Base-by-base conservation (phyloP, 2,329 filamentous ascomycete genomes). In the Pyrenochaeta sp. region DNA sequence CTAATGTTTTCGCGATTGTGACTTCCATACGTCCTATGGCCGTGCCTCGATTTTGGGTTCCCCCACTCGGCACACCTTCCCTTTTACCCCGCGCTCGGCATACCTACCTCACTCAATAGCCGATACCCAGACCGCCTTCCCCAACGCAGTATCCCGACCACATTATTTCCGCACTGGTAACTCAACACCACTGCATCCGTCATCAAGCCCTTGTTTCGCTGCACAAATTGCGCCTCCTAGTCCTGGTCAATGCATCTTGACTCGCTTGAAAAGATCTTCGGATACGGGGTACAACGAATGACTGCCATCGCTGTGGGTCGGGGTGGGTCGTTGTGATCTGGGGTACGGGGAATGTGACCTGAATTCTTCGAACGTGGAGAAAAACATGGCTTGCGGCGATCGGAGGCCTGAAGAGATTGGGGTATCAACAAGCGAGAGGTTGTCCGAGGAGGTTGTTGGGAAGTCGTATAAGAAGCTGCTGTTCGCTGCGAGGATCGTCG, bases 21-120 rank as follows among this genome's bases (percentile, higher is more conserved):
- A 30, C 28, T 30, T 30, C 28, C 28, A 30, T 30, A 9, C 28
- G 9, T 30, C 28, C 28, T 5, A 5, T 30, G 28, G 9, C 28
- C 28, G 28, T 30, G 9, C 28, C 28, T 45, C 43, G 9, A 30
- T 9, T 30, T 30, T 9, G 28, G 28, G 5, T 30, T 43, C 61
- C 52, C 58, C 52, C 58, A 56, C 55, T 56, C 61, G 61, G 55
- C 50, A 27, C 36, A 52, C 43, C 19, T 59, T 43, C 61, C 44
- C 24, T 43, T 15, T 55, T 54, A 60, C 56, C 62, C 57, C 62
- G 56, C 59, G 15, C 52, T 54, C 57, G 62, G 36, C 37, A 52
- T 34, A 56, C 56, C 46, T 63, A 56, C 62, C 52, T 51, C 53
- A 6, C 24, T 57, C 44, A 48, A 39, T 25, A 39, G 36, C 36